Conservation (phyloP, 148 eudicot species). For the Nyssa sinensis region DNA sequence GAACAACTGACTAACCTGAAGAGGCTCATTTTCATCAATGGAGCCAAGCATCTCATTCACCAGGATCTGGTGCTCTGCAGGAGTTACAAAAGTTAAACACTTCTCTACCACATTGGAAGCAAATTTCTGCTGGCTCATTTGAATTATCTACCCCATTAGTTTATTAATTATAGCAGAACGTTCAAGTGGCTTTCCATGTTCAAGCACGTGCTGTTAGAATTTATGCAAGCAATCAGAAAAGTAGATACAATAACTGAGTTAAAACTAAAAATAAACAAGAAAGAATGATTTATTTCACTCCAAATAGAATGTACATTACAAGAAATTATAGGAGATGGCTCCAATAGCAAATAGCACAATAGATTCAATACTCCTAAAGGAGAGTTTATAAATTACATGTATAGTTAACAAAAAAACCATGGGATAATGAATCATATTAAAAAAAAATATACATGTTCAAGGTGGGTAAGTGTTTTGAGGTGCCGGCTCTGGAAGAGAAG, state of each 20-base stretch:
- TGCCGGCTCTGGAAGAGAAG: neutral
- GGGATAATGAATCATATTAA: neutral
- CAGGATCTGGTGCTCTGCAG: conserved; percentile 59
- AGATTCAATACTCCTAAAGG: neutral
- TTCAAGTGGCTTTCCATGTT: conserved; percentile 87
- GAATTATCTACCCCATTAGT: conserved; percentile 78
- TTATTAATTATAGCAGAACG: conserved; percentile 64
- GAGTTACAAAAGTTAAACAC: conserved; percentile 77
- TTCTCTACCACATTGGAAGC: conserved; percentile 91
- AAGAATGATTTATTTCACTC: neutral
- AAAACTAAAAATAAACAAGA: neutral
- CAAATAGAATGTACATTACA: neutral
- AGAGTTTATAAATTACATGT: neutral
- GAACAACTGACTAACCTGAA: conserved; percentile 51
- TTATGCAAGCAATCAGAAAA: conserved; percentile 9
- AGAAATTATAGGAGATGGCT: neutral
- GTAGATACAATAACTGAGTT: neutral
- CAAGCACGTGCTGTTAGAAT: conserved; percentile 69
- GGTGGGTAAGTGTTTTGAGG: neutral
- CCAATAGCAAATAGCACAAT: neutral
- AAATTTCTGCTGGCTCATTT: conserved; percentile 94
- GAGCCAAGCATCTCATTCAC: conserved; percentile 81
- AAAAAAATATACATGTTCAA: neutral
- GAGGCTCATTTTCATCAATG: conserved; percentile 80
- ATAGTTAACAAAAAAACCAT: neutral